Evolutionary conservation across 176 grass and related monocot species (phyloP).

Genomic region (Alloteropsis semialata): DNA sequence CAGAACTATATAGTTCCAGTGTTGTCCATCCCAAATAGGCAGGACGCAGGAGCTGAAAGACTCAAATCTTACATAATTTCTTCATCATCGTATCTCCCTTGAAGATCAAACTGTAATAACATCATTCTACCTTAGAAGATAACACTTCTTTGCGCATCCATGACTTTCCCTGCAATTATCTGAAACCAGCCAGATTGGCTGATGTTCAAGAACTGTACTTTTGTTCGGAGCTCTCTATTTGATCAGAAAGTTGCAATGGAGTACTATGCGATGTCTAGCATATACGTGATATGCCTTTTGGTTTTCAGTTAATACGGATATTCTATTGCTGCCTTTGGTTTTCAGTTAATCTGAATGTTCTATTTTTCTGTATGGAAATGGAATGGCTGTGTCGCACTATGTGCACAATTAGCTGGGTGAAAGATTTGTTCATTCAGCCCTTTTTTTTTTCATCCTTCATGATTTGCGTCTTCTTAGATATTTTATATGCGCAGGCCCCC

Average conservation of each 20-base stretch:
- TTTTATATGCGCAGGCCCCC: background rate
- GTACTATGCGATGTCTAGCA: background rate
- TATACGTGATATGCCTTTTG: background rate
- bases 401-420: background rate
- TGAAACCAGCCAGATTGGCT: background rate
- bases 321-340: background rate
- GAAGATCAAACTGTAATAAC: background rate
- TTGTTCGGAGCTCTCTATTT: background rate
- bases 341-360: background rate
- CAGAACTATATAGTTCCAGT: background rate
- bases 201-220: background rate
- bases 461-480: background rate
- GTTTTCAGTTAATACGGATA: background rate
- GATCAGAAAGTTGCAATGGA: background rate
- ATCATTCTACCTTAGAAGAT: conserved; percentile 16
- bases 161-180: background rate
- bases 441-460: background rate
- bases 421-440: background rate
- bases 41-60: background rate
- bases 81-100: background rate
- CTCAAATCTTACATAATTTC: background rate
- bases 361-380: background rate
- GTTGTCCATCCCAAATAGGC: background rate
- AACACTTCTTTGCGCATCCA: background rate
- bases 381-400: background rate